Conservation (phyloP, 208 protist genomes). For the Crithidia expoeki region DNA sequence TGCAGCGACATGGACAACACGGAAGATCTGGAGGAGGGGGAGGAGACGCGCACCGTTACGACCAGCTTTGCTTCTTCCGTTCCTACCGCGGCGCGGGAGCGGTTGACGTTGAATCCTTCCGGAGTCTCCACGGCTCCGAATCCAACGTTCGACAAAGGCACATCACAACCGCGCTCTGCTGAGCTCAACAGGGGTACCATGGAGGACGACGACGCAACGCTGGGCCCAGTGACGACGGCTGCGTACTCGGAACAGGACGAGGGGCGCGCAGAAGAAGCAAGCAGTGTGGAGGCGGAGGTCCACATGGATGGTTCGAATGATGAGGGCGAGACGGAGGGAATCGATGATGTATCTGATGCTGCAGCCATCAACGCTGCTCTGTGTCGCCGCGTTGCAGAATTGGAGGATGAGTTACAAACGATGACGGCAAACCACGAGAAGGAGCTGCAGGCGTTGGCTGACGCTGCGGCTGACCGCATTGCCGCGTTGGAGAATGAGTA, state of each 20-base stretch:
- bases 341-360: background rate
- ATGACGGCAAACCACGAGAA: constrained; percentile 40
- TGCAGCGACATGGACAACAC: background rate
- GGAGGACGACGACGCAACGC: background rate
- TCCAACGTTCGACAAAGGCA: background rate
- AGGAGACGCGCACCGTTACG: constrained; percentile 20
- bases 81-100: constrained; percentile 22
- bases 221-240: constrained; percentile 3
- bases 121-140: too few species aligned
- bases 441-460: constrained; percentile 56
- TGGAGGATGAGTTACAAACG: constrained; percentile 32
- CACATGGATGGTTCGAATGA: too few species aligned
- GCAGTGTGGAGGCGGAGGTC: background rate
- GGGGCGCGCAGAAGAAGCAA: background rate
- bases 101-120: background rate
- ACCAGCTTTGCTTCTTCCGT: constrained; percentile 25
- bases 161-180: background rate
- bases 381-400: constrained; percentile 26
- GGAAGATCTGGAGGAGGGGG: constrained; percentile 5
- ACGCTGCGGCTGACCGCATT: constrained; percentile 57
- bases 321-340: background rate
- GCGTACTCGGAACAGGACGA: background rate
- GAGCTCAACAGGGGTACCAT: background rate
- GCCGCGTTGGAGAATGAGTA: constrained; percentile 57
- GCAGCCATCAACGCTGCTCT: constrained; percentile 12